These are phyloP conservation scores for Brassica hybrid DNA, from an alignment of 441 rosid species.

Conservation along the genomic window DNA sequence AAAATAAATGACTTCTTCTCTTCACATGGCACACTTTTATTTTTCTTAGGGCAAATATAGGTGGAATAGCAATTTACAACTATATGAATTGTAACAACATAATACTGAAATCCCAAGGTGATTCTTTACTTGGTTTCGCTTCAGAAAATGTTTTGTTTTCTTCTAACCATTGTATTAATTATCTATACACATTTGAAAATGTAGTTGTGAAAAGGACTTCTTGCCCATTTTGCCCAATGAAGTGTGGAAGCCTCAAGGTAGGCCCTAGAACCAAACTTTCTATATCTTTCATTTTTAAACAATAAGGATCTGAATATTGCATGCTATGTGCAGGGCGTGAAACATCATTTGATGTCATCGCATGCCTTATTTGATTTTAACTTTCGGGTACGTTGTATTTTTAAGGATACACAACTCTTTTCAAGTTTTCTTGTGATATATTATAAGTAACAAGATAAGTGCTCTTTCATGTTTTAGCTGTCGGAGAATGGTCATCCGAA, in stretches of 20 bases:
- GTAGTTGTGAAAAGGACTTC: conserved; percentile 62
- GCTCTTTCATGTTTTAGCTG: conserved; percentile 49
- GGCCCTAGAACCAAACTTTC: conserved; percentile 13
- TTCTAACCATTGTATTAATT: not conserved
- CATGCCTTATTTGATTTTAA: conserved; percentile 76
- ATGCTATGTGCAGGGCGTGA: conserved; percentile 62
- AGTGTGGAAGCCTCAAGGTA: conserved; percentile 70
- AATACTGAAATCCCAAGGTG: conserved; percentile 69
- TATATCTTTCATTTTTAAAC: not conserved
- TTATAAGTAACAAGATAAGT: conserved; percentile 35
- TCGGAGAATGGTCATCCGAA: conserved; percentile 57
- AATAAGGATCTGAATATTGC: not conserved
- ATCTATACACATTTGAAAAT: conserved; percentile 26
- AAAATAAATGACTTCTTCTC: not conserved
- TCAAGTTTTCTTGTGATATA: conserved; percentile 29
- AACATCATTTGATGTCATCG: conserved; percentile 67
- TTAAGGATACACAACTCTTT: conserved; percentile 31
- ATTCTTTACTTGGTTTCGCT: conserved; percentile 15
- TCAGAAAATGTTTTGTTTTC: not conserved
- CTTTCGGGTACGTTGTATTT: conserved; percentile 72
- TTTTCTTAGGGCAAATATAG: not conserved
- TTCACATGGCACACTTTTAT: not conserved
- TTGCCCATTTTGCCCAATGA: conserved; percentile 79
- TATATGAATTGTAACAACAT: conserved; percentile 59
- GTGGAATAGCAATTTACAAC: conserved; percentile 41